A percentile compares a stretch with the other conserved stretches of the same genome.
Conservation (phyloP, 495 filamentous ascomycete species). For the Xylaria curta region DNA sequence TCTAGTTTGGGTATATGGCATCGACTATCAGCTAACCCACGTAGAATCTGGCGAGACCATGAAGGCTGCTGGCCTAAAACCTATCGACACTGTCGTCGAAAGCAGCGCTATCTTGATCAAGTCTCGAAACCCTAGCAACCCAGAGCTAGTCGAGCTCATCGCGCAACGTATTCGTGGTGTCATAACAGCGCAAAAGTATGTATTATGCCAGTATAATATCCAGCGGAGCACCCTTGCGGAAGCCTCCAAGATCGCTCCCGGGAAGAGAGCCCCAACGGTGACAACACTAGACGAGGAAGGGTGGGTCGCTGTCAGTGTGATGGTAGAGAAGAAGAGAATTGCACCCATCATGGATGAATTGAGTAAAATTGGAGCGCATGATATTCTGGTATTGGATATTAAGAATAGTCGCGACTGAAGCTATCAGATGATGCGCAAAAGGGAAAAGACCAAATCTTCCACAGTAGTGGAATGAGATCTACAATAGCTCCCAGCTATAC, state of each 20-base stretch:
- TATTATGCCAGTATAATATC: conserved; percentile 97
- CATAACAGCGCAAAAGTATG: conserved; percentile 93
- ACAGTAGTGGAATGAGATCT: not conserved
- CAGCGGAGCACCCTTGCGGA: conserved; percentile 66
- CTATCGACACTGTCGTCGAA: conserved; percentile 91
- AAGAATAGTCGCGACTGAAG: conserved; percentile 72
- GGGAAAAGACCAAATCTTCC: not conserved
- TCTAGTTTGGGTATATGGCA: conserved; percentile 19
- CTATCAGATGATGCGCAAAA: not conserved
- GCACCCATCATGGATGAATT: conserved; percentile 92
- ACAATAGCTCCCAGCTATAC: not conserved
- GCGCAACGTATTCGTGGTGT: conserved; percentile 85
- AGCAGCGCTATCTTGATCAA: conserved; percentile 90
- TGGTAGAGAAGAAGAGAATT: conserved; percentile 91
- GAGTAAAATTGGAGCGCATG: conserved; percentile 76
- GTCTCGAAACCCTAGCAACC: conserved; percentile 83
- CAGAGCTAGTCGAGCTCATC: conserved; percentile 78
- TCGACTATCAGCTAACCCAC: not conserved
- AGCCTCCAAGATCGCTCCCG: conserved; percentile 84
- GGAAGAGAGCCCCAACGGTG: conserved; percentile 92
- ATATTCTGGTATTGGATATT: conserved; percentile 88
- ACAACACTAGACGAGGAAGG: conserved; percentile 83
- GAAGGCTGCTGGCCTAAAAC: conserved; percentile 94
- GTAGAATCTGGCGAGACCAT: conserved; percentile 98
- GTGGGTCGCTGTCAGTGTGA: conserved; percentile 92